These are phyloP conservation scores for Daldinia grandis DNA, from an alignment of 495 filamentous ascomycete species.

Conservation along the genomic window DNA sequence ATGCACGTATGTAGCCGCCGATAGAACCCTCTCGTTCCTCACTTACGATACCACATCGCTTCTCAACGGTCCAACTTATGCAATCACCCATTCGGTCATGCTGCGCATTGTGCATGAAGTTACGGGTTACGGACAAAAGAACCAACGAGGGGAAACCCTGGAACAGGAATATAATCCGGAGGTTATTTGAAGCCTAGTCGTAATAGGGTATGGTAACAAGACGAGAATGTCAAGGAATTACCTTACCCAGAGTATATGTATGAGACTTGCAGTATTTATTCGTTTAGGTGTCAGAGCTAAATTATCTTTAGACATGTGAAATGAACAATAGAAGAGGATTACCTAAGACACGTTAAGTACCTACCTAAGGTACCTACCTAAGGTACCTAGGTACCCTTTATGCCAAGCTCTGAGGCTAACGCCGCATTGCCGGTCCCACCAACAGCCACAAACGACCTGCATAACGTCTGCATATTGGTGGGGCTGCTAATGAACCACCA, in stretches of 20 bases:
- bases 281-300: too few species aligned
- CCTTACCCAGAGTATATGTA: not conserved
- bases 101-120: not conserved
- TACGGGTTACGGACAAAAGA: not conserved
- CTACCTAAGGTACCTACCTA: too few species aligned
- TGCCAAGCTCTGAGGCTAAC: slow-evolving; percentile 29
- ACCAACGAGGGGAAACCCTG: not conserved
- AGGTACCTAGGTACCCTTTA: not conserved
- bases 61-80: not conserved
- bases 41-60: not conserved
- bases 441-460: slow-evolving; percentile 20
- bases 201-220: not conserved
- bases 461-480: slow-evolving; percentile 24
- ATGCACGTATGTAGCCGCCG: slow-evolving; percentile 24
- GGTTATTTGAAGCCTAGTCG: slow-evolving; percentile 23
- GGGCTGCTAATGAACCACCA: slow-evolving; percentile 8
- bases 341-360: too few species aligned
- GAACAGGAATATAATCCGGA: slow-evolving; percentile 7
- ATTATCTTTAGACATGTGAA: too few species aligned
- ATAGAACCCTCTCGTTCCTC: not conserved
- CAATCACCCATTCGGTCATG: not conserved
- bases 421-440: slow-evolving; percentile 32
- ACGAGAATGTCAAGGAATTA: not conserved
- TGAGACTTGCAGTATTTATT: too few species aligned
- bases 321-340: too few species aligned